phyloP scores from a whole-genome alignment of 352 stramenopile genomes.

The Achlya hypogyna region DNA sequence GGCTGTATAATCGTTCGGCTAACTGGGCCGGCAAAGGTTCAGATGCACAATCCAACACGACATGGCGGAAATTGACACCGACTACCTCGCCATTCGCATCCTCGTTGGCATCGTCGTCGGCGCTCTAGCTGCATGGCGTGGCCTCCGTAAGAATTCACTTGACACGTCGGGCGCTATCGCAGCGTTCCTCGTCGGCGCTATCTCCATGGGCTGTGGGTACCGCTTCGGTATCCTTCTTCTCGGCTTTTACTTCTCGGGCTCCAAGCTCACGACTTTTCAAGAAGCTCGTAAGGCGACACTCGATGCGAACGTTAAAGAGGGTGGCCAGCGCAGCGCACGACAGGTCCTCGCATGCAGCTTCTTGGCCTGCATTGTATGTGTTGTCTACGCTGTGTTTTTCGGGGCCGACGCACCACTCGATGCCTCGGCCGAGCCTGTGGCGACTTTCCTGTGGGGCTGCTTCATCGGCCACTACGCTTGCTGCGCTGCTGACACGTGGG shows the following conservation, averaged over 20 bases:
- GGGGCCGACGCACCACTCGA: slow-evolving; percentile 33
- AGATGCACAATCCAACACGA: too few relatives aligned
- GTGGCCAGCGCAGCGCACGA: slow-evolving; percentile 58
- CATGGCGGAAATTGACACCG: background rate
- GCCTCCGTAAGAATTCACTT: slow-evolving; percentile 62
- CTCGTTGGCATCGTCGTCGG: slow-evolving; percentile 5
- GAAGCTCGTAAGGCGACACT: slow-evolving; percentile 46
- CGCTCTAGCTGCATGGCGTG: slow-evolving; percentile 21
- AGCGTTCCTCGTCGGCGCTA: slow-evolving; percentile 55
- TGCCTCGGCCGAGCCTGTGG: slow-evolving; percentile 26
- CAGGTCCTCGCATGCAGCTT: slow-evolving; percentile 78
- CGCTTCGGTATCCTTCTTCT: slow-evolving; percentile 68
- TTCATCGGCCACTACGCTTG: slow-evolving; percentile 92
- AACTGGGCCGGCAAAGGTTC: too few relatives aligned
- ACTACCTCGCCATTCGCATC: background rate
- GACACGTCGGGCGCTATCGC: slow-evolving; percentile 44
- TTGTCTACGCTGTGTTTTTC: slow-evolving; percentile 35
- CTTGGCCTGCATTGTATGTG: slow-evolving; percentile 50
- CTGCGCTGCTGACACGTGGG: slow-evolving; percentile 90
- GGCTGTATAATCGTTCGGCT: too few relatives aligned
- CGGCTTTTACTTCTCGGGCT: slow-evolving; percentile 79
- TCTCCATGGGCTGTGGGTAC: slow-evolving; percentile 50
- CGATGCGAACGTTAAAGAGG: slow-evolving; percentile 67
- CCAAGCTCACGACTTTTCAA: slow-evolving; percentile 73
- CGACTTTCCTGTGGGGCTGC: slow-evolving; percentile 48